Percentiles rank a stretch among this genome's conserved stretches.
These are phyloP conservation scores for Pisolithus orientalis DNA, from an alignment of 768 basidiomycete species.

Conservation along the genomic window DNA sequence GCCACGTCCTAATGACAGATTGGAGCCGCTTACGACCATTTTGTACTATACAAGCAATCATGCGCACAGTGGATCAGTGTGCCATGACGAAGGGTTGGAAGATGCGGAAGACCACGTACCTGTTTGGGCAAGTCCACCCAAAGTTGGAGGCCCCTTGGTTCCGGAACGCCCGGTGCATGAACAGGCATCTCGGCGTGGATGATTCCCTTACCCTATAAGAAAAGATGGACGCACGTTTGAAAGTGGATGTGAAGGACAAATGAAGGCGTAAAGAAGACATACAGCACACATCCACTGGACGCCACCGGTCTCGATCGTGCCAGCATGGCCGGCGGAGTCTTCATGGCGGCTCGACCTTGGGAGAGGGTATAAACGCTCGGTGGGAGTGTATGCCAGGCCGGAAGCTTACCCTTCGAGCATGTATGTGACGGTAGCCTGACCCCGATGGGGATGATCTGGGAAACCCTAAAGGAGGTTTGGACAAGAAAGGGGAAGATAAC, in stretches of 20 bases:
- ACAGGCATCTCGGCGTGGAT: slow-evolving; percentile 90
- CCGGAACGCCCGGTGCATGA: slow-evolving; percentile 55
- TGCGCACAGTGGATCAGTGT: slow-evolving; percentile 12
- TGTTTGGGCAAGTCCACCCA: slow-evolving; percentile 80
- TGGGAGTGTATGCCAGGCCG: neutral
- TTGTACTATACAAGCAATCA: slow-evolving; percentile 49
- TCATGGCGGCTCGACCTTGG: slow-evolving; percentile 72
- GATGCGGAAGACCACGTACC: slow-evolving; percentile 26
- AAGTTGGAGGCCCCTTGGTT: slow-evolving; percentile 81
- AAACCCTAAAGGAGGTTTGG: slow-evolving; percentile 51
- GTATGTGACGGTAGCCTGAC: slow-evolving; percentile 85
- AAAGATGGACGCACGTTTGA: neutral
- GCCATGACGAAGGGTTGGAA: neutral
- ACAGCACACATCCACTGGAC: slow-evolving; percentile 95
- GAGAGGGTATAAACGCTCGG: slow-evolving; percentile 1
- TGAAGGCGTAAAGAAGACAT: slow-evolving; percentile 17
- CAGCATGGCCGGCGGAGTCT: slow-evolving; percentile 84
- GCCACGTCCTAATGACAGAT: neutral
- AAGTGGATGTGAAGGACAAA: neutral
- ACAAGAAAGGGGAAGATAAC: neutral
- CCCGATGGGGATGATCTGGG: slow-evolving; percentile 90
- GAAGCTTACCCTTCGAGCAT: slow-evolving; percentile 68
- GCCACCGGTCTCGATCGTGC: slow-evolving; percentile 71
- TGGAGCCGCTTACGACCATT: slow-evolving; percentile 48
- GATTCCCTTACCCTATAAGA: slow-evolving; percentile 53